These are phyloP conservation scores for Pluteus cervinus DNA, from an alignment of 768 basidiomycete genomes.

Conservation along the genomic window DNA sequence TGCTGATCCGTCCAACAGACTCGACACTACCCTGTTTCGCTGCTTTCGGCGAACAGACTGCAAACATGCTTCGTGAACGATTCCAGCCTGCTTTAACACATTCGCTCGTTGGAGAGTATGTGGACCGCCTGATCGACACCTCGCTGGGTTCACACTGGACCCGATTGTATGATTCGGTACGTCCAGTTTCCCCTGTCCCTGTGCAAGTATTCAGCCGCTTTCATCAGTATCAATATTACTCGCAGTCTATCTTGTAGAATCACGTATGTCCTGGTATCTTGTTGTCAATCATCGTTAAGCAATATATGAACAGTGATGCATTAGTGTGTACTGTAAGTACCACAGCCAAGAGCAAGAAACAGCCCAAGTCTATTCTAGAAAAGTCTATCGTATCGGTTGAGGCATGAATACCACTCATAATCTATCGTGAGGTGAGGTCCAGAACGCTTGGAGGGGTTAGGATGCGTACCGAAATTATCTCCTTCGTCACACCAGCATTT, in stretches of 20 bases:
- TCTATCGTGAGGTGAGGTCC: no score
- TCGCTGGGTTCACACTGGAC: slow-evolving; percentile 95
- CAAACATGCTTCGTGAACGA: slow-evolving; percentile 81
- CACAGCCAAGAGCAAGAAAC: background rate
- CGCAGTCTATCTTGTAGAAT: slow-evolving; percentile 74
- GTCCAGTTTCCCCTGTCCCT: slow-evolving; percentile 15
- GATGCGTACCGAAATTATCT: slow-evolving; percentile 64
- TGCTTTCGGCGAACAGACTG: slow-evolving; percentile 87
- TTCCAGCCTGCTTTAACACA: slow-evolving; percentile 92
- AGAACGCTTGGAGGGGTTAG: no score
- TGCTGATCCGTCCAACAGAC: slow-evolving; percentile 37
- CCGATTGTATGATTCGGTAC: slow-evolving; percentile 88
- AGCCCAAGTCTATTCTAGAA: slow-evolving; percentile 30
- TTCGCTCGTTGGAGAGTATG: slow-evolving; percentile 74
- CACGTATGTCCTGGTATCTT: background rate
- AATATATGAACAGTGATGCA: background rate
- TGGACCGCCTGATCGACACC: slow-evolving; percentile 85
- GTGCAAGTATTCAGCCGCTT: background rate
- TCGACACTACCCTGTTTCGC: slow-evolving; percentile 89
- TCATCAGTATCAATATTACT: slow-evolving; percentile 85
- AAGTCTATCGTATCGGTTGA: slow-evolving; percentile 66
- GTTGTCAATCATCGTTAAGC: background rate
- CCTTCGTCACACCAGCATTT: slow-evolving; percentile 82
- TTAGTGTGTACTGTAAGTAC: background rate
- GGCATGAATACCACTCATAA: slow-evolving; percentile 85